These are phyloP conservation scores for Boletus eberwhitei DNA, from an alignment of 768 basidiomycete genomes.

Conservation along the genomic window DNA sequence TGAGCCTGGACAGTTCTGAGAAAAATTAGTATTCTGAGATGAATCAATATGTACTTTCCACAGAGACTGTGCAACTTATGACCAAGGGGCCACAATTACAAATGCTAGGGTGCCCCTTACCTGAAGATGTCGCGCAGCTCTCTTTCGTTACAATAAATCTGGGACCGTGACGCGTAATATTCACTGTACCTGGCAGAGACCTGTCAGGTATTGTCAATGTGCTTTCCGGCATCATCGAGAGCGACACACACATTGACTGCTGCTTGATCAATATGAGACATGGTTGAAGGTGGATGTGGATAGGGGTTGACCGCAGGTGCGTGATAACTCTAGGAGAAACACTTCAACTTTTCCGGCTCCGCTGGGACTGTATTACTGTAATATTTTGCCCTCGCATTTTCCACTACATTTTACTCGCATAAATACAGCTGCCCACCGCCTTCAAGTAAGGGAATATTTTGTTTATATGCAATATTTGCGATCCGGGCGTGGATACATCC, in stretches of 20 bases:
- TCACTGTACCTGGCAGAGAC: too few relatives aligned
- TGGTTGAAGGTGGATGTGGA: conserved; percentile 1
- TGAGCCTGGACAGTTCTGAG: conserved; percentile 47
- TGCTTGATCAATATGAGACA: conserved; percentile 15
- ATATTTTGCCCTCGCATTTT: too few relatives aligned
- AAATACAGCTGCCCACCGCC: too few relatives aligned
- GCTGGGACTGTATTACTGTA: too few relatives aligned
- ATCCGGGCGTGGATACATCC: too few relatives aligned
- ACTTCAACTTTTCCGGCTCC: too few relatives aligned
- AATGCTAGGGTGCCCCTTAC: conserved; percentile 38
- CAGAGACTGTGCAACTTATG: conserved; percentile 59
- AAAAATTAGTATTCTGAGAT: background rate
- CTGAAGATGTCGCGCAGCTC: conserved; percentile 80
- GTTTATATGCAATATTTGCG: too few relatives aligned
- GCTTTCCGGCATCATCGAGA: background rate
- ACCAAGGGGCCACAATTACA: background rate
- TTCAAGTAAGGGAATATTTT: too few relatives aligned
- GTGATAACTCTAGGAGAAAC: too few relatives aligned
- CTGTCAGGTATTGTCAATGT: conserved; percentile 33
- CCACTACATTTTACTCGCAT: too few relatives aligned
- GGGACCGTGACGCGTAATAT: too few relatives aligned
- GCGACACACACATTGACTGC: conserved; percentile 36
- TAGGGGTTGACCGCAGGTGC: background rate
- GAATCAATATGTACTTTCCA: conserved; percentile 56
- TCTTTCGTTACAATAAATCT: conserved; percentile 58